Conservation (phyloP, 768 basidiomycete genomes). For the Lactarius tabidus region DNA sequence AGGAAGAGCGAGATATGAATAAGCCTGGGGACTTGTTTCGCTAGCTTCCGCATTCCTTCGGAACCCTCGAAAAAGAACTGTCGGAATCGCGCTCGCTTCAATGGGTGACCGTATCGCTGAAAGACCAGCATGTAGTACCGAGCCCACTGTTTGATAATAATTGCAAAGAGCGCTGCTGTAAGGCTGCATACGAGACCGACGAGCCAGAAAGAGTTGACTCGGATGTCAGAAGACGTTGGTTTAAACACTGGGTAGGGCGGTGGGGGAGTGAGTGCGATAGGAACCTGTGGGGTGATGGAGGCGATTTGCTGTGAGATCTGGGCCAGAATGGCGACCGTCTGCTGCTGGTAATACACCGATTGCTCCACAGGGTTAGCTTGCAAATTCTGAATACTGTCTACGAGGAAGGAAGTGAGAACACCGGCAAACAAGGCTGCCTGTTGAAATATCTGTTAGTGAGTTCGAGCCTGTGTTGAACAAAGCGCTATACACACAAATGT, state of each 20-base stretch:
- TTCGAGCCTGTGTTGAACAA: neutral
- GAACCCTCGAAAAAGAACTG: too few species aligned
- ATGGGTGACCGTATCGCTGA: constrained; percentile 30
- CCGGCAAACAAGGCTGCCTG: constrained; percentile 19
- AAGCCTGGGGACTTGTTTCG: too few species aligned
- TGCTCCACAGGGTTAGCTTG: too few species aligned
- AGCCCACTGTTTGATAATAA: constrained; percentile 50
- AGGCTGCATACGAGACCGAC: constrained; percentile 37
- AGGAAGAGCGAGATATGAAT: too few species aligned
- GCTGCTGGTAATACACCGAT: too few species aligned
- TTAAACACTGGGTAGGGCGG: constrained; percentile 10
- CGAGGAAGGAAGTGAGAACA: constrained; percentile 14
- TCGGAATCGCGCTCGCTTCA: constrained; percentile 39
- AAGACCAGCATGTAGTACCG: constrained; percentile 34
- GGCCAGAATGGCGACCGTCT: too few species aligned
- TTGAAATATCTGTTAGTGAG: neutral
- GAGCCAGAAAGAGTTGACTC: constrained; percentile 43
- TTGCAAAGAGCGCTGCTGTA: constrained; percentile 40
- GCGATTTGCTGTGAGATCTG: constrained; percentile 12
- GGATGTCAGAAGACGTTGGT: constrained; percentile 34
- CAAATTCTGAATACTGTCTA: too few species aligned
- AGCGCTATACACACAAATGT: too few species aligned
- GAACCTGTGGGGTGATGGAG: too few species aligned
- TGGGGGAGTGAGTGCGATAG: neutral
- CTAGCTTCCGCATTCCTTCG: too few species aligned